Conservation (phyloP, 1,284 basidiomycete species). For the Ustilago sp. region DNA sequence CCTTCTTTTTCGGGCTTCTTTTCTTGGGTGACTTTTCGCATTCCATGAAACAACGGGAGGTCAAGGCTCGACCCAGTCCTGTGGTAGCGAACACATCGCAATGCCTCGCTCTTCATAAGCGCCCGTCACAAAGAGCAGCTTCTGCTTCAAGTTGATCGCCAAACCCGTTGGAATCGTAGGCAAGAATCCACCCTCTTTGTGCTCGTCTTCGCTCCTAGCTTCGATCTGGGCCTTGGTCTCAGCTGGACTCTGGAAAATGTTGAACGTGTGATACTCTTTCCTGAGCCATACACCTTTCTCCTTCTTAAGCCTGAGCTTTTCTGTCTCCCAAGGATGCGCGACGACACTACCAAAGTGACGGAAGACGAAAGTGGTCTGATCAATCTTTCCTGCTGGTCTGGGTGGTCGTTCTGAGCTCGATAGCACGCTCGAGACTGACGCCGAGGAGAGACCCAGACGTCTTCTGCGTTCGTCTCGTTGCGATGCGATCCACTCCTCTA, state of each 20-base stretch:
- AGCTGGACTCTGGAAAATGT: conserved; percentile 37
- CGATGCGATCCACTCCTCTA: conserved; percentile 36
- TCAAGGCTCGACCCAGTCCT: conserved; percentile 30
- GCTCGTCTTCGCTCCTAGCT: conserved; percentile 25
- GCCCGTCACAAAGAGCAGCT: conserved; percentile 45
- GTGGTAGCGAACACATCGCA: conserved; percentile 46
- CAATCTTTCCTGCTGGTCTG: conserved; percentile 38
- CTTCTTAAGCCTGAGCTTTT: conserved; percentile 39
- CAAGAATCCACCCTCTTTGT: conserved; percentile 42
- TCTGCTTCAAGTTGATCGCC: conserved; percentile 44
- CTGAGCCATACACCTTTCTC: conserved; percentile 38
- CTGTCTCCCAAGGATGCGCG: conserved; percentile 52
- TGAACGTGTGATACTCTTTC: conserved; percentile 50
- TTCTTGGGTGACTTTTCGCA: conserved; percentile 3
- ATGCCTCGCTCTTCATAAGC: conserved; percentile 58
- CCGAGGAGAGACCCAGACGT: conserved; percentile 19
- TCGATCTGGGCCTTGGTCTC: conserved; percentile 43
- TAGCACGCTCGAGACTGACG: not conserved
- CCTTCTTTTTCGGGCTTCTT: conserved; percentile 10
- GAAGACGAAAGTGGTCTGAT: conserved; percentile 52
- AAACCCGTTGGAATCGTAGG: conserved; percentile 51
- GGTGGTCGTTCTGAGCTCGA: conserved; percentile 31
- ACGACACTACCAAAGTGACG: conserved; percentile 41
- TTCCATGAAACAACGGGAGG: not conserved
- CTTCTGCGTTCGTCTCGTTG: conserved; percentile 34